Conservation (phyloP, 2,329 filamentous ascomycete genomes). For the Claviceps capensis region DNA sequence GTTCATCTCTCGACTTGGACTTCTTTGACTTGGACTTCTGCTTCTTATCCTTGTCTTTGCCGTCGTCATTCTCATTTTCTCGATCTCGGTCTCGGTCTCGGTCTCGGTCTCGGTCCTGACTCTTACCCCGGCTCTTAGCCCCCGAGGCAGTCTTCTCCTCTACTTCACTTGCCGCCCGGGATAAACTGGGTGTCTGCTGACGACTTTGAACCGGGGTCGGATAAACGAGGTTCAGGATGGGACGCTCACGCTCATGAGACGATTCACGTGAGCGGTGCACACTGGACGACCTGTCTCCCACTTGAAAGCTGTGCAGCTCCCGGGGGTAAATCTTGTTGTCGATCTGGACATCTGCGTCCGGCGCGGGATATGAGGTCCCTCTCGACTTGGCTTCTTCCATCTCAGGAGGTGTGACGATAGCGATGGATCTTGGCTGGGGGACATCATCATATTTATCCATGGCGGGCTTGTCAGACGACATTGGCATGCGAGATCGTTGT, state of each 20-base stretch:
- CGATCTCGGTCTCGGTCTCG: not conserved
- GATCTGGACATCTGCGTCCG: slow-evolving; percentile 50
- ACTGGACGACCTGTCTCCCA: slow-evolving; percentile 13
- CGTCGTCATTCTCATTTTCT: not conserved
- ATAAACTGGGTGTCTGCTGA: slow-evolving; percentile 28
- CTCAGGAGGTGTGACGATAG: slow-evolving; percentile 42
- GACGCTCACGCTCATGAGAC: slow-evolving; percentile 40
- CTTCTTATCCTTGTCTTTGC: slow-evolving; percentile 4
- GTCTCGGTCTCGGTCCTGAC: not conserved
- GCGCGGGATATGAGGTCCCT: slow-evolving; percentile 40
- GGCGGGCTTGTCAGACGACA: slow-evolving; percentile 36
- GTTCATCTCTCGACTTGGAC: slow-evolving; percentile 10
- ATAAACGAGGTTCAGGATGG: slow-evolving; percentile 45
- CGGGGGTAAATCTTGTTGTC: slow-evolving; percentile 43
- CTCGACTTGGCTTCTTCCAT: slow-evolving; percentile 25
- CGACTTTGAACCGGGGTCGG: slow-evolving; percentile 39
- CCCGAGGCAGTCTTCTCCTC: not conserved
- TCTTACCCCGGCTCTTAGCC: not conserved
- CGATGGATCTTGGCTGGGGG: slow-evolving; percentile 22
- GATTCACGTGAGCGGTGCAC: slow-evolving; percentile 35
- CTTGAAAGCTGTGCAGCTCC: slow-evolving; percentile 29
- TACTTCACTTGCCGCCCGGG: not conserved
- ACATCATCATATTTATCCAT: slow-evolving; percentile 37
- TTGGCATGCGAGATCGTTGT: slow-evolving; percentile 36
- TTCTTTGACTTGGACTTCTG: slow-evolving; percentile 10